phyloP scores from a whole-genome alignment of 1,284 basidiomycete species.

The Trichosporon asahii region DNA sequence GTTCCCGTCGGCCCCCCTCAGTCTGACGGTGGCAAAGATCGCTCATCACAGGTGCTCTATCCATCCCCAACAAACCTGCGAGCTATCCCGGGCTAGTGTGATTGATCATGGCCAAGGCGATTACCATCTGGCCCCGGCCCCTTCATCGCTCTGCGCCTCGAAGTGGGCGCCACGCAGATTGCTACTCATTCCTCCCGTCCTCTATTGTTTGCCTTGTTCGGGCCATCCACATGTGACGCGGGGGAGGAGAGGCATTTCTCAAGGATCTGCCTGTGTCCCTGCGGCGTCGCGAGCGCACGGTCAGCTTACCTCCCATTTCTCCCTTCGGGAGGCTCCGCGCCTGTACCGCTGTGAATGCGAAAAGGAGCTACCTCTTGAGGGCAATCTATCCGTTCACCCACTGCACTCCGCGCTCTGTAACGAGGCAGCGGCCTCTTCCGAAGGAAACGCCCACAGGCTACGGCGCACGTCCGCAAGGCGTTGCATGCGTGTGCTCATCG shows the following conservation, averaged over 20 bases:
- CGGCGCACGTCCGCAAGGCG: background rate
- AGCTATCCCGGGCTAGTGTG: background rate
- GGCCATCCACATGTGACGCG: background rate
- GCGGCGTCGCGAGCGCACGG: too few relatives aligned
- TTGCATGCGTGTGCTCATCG: background rate
- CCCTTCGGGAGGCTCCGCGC: too few relatives aligned
- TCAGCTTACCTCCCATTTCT: too few relatives aligned
- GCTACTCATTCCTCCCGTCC: background rate
- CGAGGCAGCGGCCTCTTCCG: background rate
- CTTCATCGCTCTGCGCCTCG: background rate
- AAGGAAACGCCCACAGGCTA: background rate
- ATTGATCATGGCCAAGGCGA: background rate
- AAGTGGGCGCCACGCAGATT: background rate
- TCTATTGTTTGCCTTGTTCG: background rate
- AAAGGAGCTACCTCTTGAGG: too few relatives aligned
- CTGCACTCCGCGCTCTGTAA: too few relatives aligned
- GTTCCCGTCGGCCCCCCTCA: background rate
- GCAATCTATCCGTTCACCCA: too few relatives aligned
- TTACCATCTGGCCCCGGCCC: too few relatives aligned
- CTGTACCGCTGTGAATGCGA: too few relatives aligned
- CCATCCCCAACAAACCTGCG: background rate
- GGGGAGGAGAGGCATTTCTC: too few relatives aligned
- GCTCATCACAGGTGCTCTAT: background rate
- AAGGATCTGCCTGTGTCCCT: too few relatives aligned
- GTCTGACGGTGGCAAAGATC: background rate